These are phyloP conservation scores for Penicillium chermesinum DNA, from an alignment of 495 filamentous ascomycete species.

Conservation along the genomic window DNA sequence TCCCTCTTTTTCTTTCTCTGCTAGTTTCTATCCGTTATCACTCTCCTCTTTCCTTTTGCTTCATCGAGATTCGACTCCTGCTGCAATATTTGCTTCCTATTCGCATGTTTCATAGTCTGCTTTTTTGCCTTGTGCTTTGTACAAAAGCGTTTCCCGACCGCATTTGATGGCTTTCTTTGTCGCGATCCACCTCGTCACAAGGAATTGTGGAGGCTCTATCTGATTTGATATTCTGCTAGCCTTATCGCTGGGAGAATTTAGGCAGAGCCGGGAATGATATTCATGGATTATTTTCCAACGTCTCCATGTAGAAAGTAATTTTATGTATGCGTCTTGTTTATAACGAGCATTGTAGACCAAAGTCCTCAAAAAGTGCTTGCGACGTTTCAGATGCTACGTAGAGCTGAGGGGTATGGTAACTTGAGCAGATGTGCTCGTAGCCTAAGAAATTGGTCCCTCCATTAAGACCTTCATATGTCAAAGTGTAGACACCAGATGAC, in stretches of 20 bases:
- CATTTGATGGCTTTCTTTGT: constrained; percentile 16
- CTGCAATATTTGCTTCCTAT: constrained; percentile 5
- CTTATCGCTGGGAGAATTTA: constrained; percentile 11
- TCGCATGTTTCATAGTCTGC: constrained; percentile 23
- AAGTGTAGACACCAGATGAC: neutral
- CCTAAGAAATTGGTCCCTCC: too few relatives aligned
- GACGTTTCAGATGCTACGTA: too few relatives aligned
- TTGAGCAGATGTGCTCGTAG: too few relatives aligned
- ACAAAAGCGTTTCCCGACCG: constrained; percentile 32
- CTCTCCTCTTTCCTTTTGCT: constrained; percentile 12
- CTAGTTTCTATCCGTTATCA: constrained; percentile 7
- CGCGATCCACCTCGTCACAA: constrained; percentile 4
- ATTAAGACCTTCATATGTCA: neutral
- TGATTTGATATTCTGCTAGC: constrained; percentile 9
- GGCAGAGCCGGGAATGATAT: constrained; percentile 19
- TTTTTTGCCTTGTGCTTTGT: constrained; percentile 25
- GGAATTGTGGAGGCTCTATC: constrained; percentile 6
- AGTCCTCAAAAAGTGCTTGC: too few relatives aligned
- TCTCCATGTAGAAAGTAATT: constrained; percentile 22
- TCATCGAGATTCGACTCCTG: constrained; percentile 4
- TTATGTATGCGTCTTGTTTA: constrained; percentile 16
- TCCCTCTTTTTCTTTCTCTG: constrained; percentile 13
- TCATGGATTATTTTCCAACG: constrained; percentile 28
- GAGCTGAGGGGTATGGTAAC: too few relatives aligned
- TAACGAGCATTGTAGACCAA: neutral